Conservation (phyloP, 148 eudicot species). For the Nyssa sinensis region DNA sequence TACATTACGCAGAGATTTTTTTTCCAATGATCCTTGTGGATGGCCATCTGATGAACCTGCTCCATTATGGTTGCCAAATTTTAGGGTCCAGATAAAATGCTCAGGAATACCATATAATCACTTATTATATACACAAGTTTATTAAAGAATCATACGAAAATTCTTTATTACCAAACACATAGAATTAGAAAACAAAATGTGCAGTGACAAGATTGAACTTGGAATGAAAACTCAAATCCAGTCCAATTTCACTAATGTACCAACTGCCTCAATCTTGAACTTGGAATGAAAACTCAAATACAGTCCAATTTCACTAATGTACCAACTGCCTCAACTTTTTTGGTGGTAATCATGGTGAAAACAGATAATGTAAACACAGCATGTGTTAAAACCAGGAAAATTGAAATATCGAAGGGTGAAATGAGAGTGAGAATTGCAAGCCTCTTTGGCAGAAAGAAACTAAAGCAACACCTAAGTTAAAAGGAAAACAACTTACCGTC, state of each 20-base stretch:
- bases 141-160: background rate
- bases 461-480: background rate
- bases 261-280: conserved; percentile 5
- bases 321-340: too few relatives aligned
- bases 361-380: background rate
- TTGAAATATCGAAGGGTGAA: background rate
- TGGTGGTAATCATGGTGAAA: too few relatives aligned
- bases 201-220: background rate
- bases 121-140: background rate
- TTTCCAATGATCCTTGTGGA: conserved; percentile 39
- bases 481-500: conserved; percentile 43
- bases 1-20: conserved; percentile 36
- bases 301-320: background rate
- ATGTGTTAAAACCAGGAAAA: background rate
- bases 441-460: background rate
- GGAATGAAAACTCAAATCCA: background rate
- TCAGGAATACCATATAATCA: background rate
- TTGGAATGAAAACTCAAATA: background rate
- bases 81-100: background rate
- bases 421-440: background rate
- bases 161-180: background rate
- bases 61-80: conserved; percentile 21
- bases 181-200: background rate
- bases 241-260: background rate
- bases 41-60: conserved; percentile 36